phyloP scores from a whole-genome alignment of 2,329 filamentous ascomycete genomes.

The Trichophyton benhamiae region DNA sequence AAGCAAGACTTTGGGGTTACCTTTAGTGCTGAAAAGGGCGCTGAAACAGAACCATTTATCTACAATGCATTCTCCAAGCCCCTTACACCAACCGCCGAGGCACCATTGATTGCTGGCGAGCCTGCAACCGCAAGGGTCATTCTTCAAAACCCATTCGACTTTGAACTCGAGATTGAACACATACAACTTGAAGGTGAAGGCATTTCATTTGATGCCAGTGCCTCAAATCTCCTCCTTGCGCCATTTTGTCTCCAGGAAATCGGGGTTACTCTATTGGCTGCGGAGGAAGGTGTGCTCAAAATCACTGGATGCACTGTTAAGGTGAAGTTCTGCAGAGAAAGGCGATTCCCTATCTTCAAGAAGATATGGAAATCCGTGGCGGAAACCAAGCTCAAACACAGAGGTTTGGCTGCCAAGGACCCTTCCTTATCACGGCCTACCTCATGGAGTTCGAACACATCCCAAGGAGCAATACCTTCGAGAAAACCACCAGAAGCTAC shows the following conservation, averaged over 20 bases:
- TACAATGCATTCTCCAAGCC: slow-evolving; percentile 84
- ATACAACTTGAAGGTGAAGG: slow-evolving; percentile 64
- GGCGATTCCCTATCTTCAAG: slow-evolving; percentile 71
- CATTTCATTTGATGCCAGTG: slow-evolving; percentile 54
- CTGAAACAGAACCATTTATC: slow-evolving; percentile 64
- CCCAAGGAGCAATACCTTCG: slow-evolving; percentile 23
- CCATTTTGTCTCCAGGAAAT: slow-evolving; percentile 75
- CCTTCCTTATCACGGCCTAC: slow-evolving; percentile 35
- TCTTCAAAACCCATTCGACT: slow-evolving; percentile 87
- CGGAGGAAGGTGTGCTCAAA: slow-evolving; percentile 53
- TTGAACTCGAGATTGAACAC: slow-evolving; percentile 79
- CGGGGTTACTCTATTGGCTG: slow-evolving; percentile 56
- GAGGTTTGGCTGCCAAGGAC: slow-evolving; percentile 51
- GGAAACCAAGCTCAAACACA: slow-evolving; percentile 63
- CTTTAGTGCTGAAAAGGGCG: slow-evolving; percentile 27
- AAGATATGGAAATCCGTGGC: slow-evolving; percentile 60
- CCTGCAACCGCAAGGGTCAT: slow-evolving; percentile 65
- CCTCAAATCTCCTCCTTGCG: slow-evolving; percentile 57
- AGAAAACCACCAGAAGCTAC: slow-evolving; percentile 27
- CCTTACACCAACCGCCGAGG: slow-evolving; percentile 45
- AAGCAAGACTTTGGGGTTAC: slow-evolving; percentile 39
- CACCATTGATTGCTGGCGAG: slow-evolving; percentile 67
- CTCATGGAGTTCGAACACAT: slow-evolving; percentile 33
- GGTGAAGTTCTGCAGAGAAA: slow-evolving; percentile 67
- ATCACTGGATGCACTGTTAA: slow-evolving; percentile 69